Base-by-base conservation (phyloP, 1,139 yeast genomes). In the Hemisphaericaspora subhashii region DNA sequence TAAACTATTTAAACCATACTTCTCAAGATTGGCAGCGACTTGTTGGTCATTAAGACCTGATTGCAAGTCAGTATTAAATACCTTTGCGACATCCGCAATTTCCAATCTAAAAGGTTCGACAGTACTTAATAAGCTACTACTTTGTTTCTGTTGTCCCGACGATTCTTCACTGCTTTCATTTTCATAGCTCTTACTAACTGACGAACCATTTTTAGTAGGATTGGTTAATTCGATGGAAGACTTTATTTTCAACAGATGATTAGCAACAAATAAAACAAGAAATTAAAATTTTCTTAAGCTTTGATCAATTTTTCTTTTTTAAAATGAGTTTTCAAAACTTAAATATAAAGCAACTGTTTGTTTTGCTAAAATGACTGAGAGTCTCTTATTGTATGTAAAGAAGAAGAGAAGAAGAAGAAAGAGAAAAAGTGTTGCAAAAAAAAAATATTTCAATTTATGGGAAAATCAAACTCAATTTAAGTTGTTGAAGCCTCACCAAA, bases 1-100 rank as follows among this genome's bases (percentile, higher is more conserved):
- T 10, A 83, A 66, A 21, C 66, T 66, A 58, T 86, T 86, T 27
- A 65, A 68, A 5, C 94, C 95, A 55, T 74, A 68, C 25, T 53
- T 44, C 13, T 46, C 40, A 5, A 43, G 41, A 12, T 44, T 44
- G 5, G 52, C 41, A 3, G 48, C 42, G 5, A 73, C 83, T 35
- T 64, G 68, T 3, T 49, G 45, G 2, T 57, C 46, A 2, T 71
- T 47, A 31, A 83, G 66, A n/a, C 92, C 90, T 40, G 60, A 62
- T 2, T 63, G 56, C 11, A 62, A 35, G 52, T 68, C 58, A 3
- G 83, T 68, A 3, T 55, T 51, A 48, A 68, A 77, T 4, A 53
- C 31, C 16, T 59, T 53, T 15, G 65, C 67, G 17, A 71, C 69
- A 40, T 66, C 58, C 6, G 58, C 55, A 27, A 66, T 51, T 0